These are phyloP conservation scores for Aureobasidium sp. DNA, from an alignment of 2,329 filamentous ascomycete genomes.

Conservation along the genomic window DNA sequence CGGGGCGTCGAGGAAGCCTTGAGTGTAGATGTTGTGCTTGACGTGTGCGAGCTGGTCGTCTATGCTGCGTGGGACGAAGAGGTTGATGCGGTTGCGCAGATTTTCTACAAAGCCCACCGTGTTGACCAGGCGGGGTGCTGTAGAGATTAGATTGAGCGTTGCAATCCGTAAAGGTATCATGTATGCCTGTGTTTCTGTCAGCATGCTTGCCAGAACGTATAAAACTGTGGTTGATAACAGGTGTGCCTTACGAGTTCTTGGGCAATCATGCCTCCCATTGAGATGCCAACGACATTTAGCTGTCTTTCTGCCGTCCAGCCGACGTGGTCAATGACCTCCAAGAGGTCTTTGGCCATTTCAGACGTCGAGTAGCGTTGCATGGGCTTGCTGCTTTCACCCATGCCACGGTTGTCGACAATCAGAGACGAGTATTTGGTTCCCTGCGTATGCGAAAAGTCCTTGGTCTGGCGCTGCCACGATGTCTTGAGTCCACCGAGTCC, in stretches of 20 bases:
- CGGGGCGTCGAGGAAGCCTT: slow-evolving; percentile 54
- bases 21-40: slow-evolving; percentile 59
- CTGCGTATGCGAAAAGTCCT: slow-evolving; percentile 69
- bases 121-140: slow-evolving; percentile 41
- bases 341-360: slow-evolving; percentile 72
- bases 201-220: too few relatives aligned
- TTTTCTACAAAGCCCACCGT: slow-evolving; percentile 54
- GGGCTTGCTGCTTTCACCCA: slow-evolving; percentile 74
- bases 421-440: slow-evolving; percentile 64
- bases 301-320: slow-evolving; percentile 57
- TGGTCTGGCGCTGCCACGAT: slow-evolving; percentile 76
- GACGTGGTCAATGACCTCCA: slow-evolving; percentile 63
- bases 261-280: slow-evolving; percentile 86
- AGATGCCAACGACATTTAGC: slow-evolving; percentile 67
- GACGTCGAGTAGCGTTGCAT: slow-evolving; percentile 70
- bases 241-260: slow-evolving; percentile 59
- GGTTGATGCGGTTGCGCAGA: slow-evolving; percentile 49
- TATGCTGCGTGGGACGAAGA: slow-evolving; percentile 61
- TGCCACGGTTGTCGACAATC: slow-evolving; percentile 76
- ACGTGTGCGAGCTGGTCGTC: slow-evolving; percentile 60
- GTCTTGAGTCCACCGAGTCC: slow-evolving; percentile 64
- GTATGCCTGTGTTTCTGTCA: slow-evolving; percentile 25
- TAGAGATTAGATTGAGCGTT: slow-evolving; percentile 45
- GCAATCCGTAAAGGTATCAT: slow-evolving; percentile 44
- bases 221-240: too few relatives aligned